Conservation (phyloP, 148 eudicot species). For the Diospyros lotus region DNA sequence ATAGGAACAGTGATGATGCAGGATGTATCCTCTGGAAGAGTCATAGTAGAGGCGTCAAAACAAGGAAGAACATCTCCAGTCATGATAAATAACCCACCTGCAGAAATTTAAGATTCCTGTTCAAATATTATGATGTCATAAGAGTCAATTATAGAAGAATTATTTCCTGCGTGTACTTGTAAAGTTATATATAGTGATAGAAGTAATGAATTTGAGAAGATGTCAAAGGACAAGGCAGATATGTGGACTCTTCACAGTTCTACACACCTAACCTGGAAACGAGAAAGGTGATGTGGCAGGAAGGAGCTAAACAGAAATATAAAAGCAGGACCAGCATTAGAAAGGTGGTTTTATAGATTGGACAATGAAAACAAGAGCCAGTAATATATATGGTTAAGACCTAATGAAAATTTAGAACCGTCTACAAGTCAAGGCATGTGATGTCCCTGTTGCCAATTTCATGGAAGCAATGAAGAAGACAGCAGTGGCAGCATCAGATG, state of each 20-base stretch:
- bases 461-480: not conserved
- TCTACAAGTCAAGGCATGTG: not conserved
- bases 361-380: not conserved
- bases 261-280: not conserved
- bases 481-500: not conserved
- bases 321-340: not conserved
- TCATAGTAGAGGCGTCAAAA: slow-evolving; percentile 88
- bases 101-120: slow-evolving; percentile 12
- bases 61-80: slow-evolving; percentile 99
- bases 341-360: not conserved
- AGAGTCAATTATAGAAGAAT: not conserved
- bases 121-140: not conserved
- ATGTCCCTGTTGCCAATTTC: not conserved
- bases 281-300: not conserved
- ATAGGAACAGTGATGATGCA: slow-evolving; percentile 97
- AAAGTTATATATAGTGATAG: not conserved
- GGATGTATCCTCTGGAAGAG: slow-evolving; percentile 75
- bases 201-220: not conserved
- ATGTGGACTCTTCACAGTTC: not conserved
- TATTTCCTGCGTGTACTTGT: not conserved
- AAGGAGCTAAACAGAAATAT: not conserved
- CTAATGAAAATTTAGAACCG: not conserved
- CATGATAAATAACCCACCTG: slow-evolving; percentile 95
- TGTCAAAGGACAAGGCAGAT: no score
- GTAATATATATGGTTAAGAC: not conserved